Percentiles rank a stretch among this genome's conserved stretches.
Conservation (phyloP, 306 rosid species). For the Cercis canadensis region DNA sequence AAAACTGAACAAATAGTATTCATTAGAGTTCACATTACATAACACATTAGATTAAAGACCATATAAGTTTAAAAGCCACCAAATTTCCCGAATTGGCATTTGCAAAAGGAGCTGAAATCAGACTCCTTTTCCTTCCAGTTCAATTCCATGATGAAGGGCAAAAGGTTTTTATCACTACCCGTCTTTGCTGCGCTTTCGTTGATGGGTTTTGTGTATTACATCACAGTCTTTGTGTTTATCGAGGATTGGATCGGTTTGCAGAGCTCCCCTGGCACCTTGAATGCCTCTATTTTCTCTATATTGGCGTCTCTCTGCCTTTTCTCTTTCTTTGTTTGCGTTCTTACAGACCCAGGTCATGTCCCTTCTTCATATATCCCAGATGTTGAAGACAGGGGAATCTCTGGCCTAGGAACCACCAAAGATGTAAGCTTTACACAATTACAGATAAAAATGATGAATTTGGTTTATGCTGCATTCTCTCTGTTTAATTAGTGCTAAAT, state of each 20-base stretch:
- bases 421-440: slow-evolving; percentile 53
- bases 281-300: slow-evolving; percentile 58
- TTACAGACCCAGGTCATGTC: slow-evolving; percentile 75
- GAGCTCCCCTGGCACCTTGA: slow-evolving; percentile 69
- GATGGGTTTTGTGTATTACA: slow-evolving; percentile 60
- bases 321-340: slow-evolving; percentile 75
- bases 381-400: slow-evolving; percentile 51
- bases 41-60: too few relatives aligned
- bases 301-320: slow-evolving; percentile 60
- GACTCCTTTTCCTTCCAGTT: not conserved
- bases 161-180: slow-evolving; percentile 61
- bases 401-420: slow-evolving; percentile 48
- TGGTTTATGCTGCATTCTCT: slow-evolving; percentile 15
- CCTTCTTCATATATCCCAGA: slow-evolving; percentile 85
- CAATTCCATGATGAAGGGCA: slow-evolving; percentile 41
- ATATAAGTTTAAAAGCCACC: not conserved
- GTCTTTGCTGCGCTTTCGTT: slow-evolving; percentile 55
- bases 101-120: not conserved
- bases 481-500: slow-evolving; percentile 29
- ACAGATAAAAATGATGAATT: not conserved
- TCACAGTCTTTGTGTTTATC: slow-evolving; percentile 70
- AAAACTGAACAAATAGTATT: too few relatives aligned
- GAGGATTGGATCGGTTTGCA: slow-evolving; percentile 72
- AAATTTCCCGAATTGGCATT: not conserved
- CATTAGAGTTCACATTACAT: too few relatives aligned